Conservation (phyloP, 495 filamentous ascomycete genomes). For the Pyronema omphalodes region DNA sequence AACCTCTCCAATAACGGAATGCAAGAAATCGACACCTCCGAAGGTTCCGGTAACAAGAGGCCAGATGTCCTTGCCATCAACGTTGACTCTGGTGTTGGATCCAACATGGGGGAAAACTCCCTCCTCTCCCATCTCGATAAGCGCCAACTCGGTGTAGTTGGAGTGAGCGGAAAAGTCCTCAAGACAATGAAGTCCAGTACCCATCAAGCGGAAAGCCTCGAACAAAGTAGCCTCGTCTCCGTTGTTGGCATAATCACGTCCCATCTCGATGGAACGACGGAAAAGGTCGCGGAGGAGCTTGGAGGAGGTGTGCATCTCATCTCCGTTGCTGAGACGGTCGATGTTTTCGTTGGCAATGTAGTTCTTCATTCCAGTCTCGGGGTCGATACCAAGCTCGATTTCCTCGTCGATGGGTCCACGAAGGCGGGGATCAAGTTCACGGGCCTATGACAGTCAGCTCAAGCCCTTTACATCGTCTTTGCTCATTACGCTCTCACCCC, state of each 20-base stretch:
- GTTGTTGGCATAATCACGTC: constrained; percentile 43
- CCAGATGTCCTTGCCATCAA: constrained; percentile 51
- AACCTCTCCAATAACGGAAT: constrained; percentile 76
- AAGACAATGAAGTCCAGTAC: constrained; percentile 76
- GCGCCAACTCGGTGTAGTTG: constrained; percentile 70
- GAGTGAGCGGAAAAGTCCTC: constrained; percentile 83
- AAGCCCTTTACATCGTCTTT: neutral
- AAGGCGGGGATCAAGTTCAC: constrained; percentile 58
- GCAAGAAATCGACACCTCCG: constrained; percentile 67
- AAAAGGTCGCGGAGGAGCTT: constrained; percentile 55
- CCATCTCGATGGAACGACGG: constrained; percentile 50
- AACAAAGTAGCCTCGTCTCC: constrained; percentile 53
- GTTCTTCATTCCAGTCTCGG: constrained; percentile 66
- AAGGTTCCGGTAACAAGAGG: constrained; percentile 80
- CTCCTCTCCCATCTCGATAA: constrained; percentile 66
- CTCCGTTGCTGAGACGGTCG: constrained; percentile 48
- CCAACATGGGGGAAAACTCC: constrained; percentile 76
- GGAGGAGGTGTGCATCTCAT: constrained; percentile 28
- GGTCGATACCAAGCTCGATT: constrained; percentile 58
- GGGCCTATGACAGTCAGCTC: constrained; percentile 23
- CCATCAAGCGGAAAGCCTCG: constrained; percentile 67
- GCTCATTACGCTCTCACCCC: too few relatives aligned
- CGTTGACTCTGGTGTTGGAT: constrained; percentile 40
- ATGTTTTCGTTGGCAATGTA: constrained; percentile 71
- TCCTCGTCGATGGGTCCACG: constrained; percentile 65